phyloP scores from a whole-genome alignment of 225 moss, liverwort and hornwort species.

The Takakia lepidozioides region DNA sequence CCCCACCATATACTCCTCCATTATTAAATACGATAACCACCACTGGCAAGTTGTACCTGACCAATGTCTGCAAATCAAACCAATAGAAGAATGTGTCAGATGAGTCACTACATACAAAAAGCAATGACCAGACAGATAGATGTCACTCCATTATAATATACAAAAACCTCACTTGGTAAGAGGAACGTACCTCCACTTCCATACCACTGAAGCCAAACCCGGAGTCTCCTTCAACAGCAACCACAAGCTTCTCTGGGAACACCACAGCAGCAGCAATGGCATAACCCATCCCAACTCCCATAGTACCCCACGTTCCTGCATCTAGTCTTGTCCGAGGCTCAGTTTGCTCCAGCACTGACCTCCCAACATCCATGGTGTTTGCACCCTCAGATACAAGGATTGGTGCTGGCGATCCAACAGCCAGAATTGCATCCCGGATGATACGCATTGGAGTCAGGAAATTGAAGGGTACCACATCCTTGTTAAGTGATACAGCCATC shows the following conservation, averaged over 20 bases:
- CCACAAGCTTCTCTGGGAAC: conserved; percentile 74
- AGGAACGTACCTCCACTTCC: conserved; percentile 78
- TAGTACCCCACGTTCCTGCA: conserved; percentile 99
- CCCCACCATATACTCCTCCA: conserved; percentile 95
- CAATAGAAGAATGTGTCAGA: too few species aligned
- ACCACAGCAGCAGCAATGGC: conserved; percentile 85
- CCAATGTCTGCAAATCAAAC: conserved; percentile 69
- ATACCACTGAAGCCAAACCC: conserved; percentile 97
- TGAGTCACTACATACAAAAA: too few species aligned
- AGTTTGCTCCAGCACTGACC: conserved; percentile 75
- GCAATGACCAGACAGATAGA: too few species aligned
- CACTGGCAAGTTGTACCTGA: conserved; percentile 87
- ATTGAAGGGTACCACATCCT: conserved; percentile 90
- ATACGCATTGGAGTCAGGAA: conserved; percentile 83
- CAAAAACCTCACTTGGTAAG: too few species aligned
- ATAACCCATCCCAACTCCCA: conserved; percentile 98
- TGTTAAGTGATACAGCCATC: conserved; percentile 60
- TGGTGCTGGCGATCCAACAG: conserved; percentile 84
- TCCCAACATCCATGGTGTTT: conserved; percentile 94
- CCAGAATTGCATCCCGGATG: conserved; percentile 82
- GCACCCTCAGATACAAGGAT: conserved; percentile 95
- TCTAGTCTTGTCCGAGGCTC: conserved; percentile 91
- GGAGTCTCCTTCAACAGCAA: conserved; percentile 97
- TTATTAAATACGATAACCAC: conserved; percentile 96
- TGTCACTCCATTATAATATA: too few species aligned